Conservation (phyloP, 2,329 filamentous ascomycete species). For the Chaetomiaceae sp. region DNA sequence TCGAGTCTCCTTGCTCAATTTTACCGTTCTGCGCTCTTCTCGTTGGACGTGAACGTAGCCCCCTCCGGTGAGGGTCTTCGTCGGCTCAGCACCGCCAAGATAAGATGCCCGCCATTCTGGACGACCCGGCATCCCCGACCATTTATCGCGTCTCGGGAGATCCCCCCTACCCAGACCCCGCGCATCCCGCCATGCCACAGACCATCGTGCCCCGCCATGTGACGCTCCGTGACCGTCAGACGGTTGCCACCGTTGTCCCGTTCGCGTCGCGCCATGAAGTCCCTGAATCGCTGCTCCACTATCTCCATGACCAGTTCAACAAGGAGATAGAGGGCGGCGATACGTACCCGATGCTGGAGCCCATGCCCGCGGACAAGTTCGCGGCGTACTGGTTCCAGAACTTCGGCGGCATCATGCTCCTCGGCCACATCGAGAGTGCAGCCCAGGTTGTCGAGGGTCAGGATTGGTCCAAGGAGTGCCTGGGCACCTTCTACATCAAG, state of each 20-base stretch:
- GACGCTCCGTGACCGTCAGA: constrained; percentile 76
- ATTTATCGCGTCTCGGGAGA: constrained; percentile 66
- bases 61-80: background rate
- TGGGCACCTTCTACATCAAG: constrained; percentile 92
- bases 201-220: constrained; percentile 71
- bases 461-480: constrained; percentile 75
- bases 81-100: constrained; percentile 34
- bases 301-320: constrained; percentile 79
- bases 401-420: constrained; percentile 81
- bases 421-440: constrained; percentile 65
- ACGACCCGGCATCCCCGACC: constrained; percentile 67
- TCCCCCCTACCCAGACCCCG: constrained; percentile 59
- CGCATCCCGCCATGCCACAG: constrained; percentile 58
- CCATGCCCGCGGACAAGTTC: constrained; percentile 69
- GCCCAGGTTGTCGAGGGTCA: constrained; percentile 54
- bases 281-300: constrained; percentile 67
- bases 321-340: constrained; percentile 89
- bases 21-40: background rate
- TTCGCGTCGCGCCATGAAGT: constrained; percentile 73
- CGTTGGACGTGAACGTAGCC: too few relatives aligned
- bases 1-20: background rate
- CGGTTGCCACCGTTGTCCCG: constrained; percentile 76
- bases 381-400: constrained; percentile 86
- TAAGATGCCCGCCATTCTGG: constrained; percentile 66
- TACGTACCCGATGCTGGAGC: constrained; percentile 82